Evolutionary conservation across 78 protist genomes (phyloP).

Genomic region (Dictyostelium intermedium): DNA sequence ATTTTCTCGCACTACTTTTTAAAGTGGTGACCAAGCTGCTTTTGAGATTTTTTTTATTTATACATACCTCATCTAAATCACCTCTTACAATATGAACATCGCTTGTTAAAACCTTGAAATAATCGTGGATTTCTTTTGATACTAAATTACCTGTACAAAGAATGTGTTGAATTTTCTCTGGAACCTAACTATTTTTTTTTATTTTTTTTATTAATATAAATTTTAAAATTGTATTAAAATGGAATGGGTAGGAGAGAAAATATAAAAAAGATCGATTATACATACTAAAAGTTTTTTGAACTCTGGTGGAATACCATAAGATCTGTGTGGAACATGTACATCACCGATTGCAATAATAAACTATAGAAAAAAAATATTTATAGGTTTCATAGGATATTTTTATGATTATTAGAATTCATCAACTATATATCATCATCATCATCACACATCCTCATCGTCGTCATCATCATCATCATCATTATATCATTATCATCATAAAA

Average conservation of each 20-base stretch:
- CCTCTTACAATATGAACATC: slow-evolving; percentile 96
- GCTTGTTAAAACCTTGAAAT: slow-evolving; percentile 90
- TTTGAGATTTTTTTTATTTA: not conserved
- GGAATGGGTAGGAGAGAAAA: not conserved
- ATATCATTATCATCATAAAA: too few relatives aligned
- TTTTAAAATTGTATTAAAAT: too few relatives aligned
- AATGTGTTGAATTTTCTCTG: slow-evolving; percentile 96
- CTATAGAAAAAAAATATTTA: not conserved
- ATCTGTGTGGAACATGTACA: slow-evolving; percentile 98
- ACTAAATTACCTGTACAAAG: slow-evolving; percentile 98
- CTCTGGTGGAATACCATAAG: slow-evolving; percentile 90
- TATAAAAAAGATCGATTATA: not conserved
- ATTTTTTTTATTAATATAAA: not conserved
- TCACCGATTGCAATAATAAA: slow-evolving; percentile 99
- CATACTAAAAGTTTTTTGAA: slow-evolving; percentile 94
- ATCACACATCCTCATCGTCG: too few relatives aligned
- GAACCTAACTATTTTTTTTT: slow-evolving; percentile 83
- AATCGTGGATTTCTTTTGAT: slow-evolving; percentile 89
- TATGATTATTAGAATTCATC: not conserved
- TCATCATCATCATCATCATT: too few relatives aligned
- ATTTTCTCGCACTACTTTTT: too few relatives aligned
- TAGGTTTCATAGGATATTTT: not conserved
- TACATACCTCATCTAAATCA: slow-evolving; percentile 95
- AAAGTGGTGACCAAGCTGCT: too few relatives aligned
- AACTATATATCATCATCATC: too few relatives aligned